phyloP scores from a whole-genome alignment of 1,284 basidiomycete genomes.

The Flammula alnicola region DNA sequence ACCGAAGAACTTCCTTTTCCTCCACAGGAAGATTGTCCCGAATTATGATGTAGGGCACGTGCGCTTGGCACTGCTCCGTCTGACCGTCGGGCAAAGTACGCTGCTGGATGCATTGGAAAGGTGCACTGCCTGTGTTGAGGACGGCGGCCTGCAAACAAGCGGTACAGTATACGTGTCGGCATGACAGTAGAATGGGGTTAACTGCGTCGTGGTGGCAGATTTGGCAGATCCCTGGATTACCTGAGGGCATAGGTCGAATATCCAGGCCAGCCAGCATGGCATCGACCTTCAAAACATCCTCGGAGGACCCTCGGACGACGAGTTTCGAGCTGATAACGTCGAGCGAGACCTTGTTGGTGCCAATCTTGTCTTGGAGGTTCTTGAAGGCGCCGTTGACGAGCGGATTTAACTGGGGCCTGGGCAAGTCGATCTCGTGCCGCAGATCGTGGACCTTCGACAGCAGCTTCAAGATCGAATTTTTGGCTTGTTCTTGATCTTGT shows the following conservation, averaged over 20 bases:
- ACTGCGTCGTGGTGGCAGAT: conserved; percentile 45
- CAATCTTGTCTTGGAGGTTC: conserved; percentile 39
- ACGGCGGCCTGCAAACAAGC: conserved; percentile 49
- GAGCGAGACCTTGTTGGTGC: conserved; percentile 42
- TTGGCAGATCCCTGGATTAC: conserved; percentile 36
- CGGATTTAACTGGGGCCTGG: conserved; percentile 34
- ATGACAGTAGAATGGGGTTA: conserved; percentile 44
- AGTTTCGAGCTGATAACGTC: conserved; percentile 35
- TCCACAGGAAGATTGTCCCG: conserved; percentile 43
- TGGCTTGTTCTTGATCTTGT: conserved; percentile 33
- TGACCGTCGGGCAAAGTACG: conserved; percentile 18
- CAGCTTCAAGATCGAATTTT: conserved; percentile 35
- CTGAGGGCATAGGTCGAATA: conserved; percentile 2
- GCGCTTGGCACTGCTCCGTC: conserved; percentile 28
- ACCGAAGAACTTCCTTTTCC: conserved; percentile 42
- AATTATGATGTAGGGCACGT: conserved; percentile 43
- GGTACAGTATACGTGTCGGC: conserved; percentile 54
- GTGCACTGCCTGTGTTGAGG: conserved; percentile 30
- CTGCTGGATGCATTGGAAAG: conserved; percentile 42
- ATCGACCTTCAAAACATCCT: conserved; percentile 22
- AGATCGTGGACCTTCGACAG: conserved; percentile 38
- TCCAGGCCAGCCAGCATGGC: conserved; percentile 15
- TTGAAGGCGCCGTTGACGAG: conserved; percentile 43
- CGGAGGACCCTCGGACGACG: conserved; percentile 24
- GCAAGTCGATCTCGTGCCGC: conserved; percentile 40